Conservation (phyloP, 2,329 filamentous ascomycete species). For the Didymella glomerata region DNA sequence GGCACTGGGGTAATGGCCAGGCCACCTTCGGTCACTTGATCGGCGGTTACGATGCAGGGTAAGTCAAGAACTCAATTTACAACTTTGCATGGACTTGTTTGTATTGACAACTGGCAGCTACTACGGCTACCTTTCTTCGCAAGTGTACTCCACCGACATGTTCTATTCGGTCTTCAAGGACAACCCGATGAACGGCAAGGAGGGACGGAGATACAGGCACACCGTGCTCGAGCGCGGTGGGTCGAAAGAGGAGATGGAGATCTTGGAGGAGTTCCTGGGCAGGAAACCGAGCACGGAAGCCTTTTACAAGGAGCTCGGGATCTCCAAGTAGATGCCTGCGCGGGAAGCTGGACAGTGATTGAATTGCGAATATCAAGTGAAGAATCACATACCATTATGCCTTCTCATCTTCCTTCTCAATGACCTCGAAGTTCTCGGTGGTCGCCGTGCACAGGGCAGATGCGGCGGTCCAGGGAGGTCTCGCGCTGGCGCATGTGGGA, state of each 20-base stretch:
- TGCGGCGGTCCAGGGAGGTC: no score
- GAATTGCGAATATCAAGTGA: neutral
- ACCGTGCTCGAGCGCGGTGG: slow-evolving; percentile 81
- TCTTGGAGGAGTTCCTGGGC: slow-evolving; percentile 79
- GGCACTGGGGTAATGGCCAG: slow-evolving; percentile 77
- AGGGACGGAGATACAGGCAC: slow-evolving; percentile 79
- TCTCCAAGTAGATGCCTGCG: slow-evolving; percentile 29
- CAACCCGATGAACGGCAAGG: slow-evolving; percentile 77
- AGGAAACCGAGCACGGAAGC: slow-evolving; percentile 78
- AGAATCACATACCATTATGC: neutral
- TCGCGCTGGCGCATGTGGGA: no score
- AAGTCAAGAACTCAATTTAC: slow-evolving; percentile 22
- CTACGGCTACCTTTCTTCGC: slow-evolving; percentile 71
- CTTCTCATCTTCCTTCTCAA: neutral
- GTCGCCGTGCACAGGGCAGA: no score
- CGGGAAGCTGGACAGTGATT: neutral
- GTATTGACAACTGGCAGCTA: slow-evolving; percentile 57
- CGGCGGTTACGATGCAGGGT: slow-evolving; percentile 81
- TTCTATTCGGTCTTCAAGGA: slow-evolving; percentile 81
- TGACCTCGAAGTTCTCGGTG: neutral
- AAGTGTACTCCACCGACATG: slow-evolving; percentile 87
- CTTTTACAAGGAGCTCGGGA: slow-evolving; percentile 80
- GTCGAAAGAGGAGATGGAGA: slow-evolving; percentile 81
- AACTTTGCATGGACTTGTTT: neutral
- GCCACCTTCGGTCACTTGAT: slow-evolving; percentile 85